Conservation (phyloP, 1,139 yeast genomes). For the Magnusiomyces fungicola region DNA sequence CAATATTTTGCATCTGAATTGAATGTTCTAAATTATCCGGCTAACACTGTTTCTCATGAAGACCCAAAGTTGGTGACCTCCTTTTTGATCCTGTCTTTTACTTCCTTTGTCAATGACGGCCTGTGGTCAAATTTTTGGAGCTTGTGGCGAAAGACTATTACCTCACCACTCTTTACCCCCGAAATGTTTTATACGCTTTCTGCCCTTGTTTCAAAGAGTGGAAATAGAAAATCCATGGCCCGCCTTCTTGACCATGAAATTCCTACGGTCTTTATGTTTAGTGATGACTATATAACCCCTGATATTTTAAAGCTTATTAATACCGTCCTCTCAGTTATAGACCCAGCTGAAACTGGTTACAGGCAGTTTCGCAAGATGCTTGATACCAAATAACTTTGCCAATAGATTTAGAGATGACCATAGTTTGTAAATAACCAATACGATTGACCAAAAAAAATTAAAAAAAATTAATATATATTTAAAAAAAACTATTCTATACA, state of each 20-base stretch:
- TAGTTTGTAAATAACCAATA: too few relatives aligned
- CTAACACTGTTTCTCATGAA: conserved; percentile 11
- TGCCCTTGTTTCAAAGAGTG: conserved; percentile 28
- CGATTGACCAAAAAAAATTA: too few relatives aligned
- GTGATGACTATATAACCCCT: background rate
- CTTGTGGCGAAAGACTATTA: conserved; percentile 26
- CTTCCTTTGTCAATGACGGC: conserved; percentile 35
- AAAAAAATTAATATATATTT: too few relatives aligned
- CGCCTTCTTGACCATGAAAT: background rate
- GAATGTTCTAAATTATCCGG: background rate
- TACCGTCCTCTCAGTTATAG: background rate
- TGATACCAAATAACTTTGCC: background rate
- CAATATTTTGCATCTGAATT: conserved; percentile 17
- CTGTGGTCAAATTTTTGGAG: conserved; percentile 35
- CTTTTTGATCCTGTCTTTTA: conserved; percentile 30
- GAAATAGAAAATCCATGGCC: conserved; percentile 16
- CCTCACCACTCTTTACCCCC: conserved; percentile 18
- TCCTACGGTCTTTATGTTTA: background rate
- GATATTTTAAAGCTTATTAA: background rate
- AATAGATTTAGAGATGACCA: too few relatives aligned
- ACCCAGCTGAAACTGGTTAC: conserved; percentile 1
- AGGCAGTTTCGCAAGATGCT: background rate
- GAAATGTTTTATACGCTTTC: conserved; percentile 23
- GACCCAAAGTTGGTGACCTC: conserved; percentile 19
- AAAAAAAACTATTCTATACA: too few relatives aligned